Percentiles rank a stretch among this genome's conserved stretches.
phyloP scores from a whole-genome alignment of 176 grass and related monocot genomes.

The Triticum dicoccoides region DNA sequence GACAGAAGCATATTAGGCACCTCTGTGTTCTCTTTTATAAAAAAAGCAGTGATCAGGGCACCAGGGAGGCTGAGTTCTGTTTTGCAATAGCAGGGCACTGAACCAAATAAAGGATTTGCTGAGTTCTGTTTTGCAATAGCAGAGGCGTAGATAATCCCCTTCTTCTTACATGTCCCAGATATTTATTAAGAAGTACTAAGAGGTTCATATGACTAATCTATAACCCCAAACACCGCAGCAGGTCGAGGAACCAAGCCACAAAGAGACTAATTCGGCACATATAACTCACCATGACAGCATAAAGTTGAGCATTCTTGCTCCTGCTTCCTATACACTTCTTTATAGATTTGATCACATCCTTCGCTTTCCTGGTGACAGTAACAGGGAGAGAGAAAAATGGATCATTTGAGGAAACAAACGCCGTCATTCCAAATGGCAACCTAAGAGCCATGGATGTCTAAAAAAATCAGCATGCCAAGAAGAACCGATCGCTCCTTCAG shows the following conservation, averaged over 20 bases:
- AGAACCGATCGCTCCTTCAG: not conserved
- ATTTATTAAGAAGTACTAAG: constrained; percentile 7
- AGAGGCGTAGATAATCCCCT: not conserved
- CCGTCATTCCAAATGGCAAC: constrained; percentile 38
- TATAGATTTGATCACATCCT: constrained; percentile 87
- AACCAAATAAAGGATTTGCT: not conserved
- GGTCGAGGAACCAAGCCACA: not conserved
- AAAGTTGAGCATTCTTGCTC: constrained; percentile 72
- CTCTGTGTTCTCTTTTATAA: not conserved
- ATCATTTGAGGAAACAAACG: constrained; percentile 13
- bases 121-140: not conserved
- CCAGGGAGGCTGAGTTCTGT: not conserved
- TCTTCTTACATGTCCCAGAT: not conserved
- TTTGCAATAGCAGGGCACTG: no score
- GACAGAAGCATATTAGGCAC: constrained; percentile 21
- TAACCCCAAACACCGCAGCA: not conserved
- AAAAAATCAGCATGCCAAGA: constrained; percentile 15
- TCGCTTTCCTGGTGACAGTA: constrained; percentile 73
- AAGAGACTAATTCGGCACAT: not conserved
- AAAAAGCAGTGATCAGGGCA: not conserved
- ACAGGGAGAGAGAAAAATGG: constrained; percentile 7
- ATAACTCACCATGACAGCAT: constrained; percentile 82
- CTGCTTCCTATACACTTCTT: constrained; percentile 82
- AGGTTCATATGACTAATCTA: constrained; percentile 6
- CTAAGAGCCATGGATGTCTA: constrained; percentile 18